Evolutionary conservation across 768 basidiomycete species (phyloP).

Genomic region (Russula sp.): DNA sequence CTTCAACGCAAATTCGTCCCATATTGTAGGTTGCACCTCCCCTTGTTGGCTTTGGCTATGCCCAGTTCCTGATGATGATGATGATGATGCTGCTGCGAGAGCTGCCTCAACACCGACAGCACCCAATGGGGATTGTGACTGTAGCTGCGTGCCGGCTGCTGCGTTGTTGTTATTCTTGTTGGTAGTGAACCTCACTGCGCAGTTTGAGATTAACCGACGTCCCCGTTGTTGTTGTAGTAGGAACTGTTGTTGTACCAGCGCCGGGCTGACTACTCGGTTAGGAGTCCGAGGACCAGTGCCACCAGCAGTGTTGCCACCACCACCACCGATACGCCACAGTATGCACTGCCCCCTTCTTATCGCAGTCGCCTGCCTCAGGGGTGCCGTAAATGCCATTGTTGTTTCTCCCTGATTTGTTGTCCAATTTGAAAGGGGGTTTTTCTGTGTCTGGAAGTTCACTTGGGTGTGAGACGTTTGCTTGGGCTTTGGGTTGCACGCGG

Average conservation of each 20-base stretch:
- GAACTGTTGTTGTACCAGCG: neutral
- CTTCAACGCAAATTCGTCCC: conserved; percentile 56
- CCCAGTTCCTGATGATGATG: conserved; percentile 10
- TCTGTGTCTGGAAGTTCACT: neutral
- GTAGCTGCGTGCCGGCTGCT: conserved; percentile 26
- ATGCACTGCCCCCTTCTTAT: conserved; percentile 7
- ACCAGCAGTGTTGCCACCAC: neutral
- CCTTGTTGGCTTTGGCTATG: conserved; percentile 3
- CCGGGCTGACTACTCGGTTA: neutral
- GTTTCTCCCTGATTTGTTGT: neutral
- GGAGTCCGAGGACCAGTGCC: too few relatives aligned
- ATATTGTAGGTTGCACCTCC: conserved; percentile 46
- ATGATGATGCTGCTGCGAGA: conserved; percentile 38
- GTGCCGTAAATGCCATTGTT: neutral
- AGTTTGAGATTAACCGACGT: conserved; percentile 9
- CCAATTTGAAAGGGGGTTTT: neutral
- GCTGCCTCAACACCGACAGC: conserved; percentile 65
- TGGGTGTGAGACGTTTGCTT: neutral
- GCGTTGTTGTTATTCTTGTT: neutral
- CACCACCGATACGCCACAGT: conserved; percentile 2
- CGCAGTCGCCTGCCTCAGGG: conserved; percentile 6
- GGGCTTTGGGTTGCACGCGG: neutral
- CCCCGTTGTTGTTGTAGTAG: neutral
- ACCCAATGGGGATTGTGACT: conserved; percentile 47
- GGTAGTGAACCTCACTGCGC: conserved; percentile 1